phyloP scores from a whole-genome alignment of 73 alveolate species.

The Breviolum minutum region DNA sequence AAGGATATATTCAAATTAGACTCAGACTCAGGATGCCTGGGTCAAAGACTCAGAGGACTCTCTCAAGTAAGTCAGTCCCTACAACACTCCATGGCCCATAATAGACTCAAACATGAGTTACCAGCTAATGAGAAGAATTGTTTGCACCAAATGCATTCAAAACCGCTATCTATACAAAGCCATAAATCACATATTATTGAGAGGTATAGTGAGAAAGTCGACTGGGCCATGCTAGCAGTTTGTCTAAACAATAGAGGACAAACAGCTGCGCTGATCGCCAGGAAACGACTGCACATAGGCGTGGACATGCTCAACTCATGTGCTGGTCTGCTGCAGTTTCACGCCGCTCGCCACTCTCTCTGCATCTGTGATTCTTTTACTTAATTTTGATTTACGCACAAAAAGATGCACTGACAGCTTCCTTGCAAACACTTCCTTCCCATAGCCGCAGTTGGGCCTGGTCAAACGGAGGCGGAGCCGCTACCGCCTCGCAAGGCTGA shows the following conservation, averaged over 20 bases:
- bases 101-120: too few species aligned
- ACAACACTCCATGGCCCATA: too few species aligned
- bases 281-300: not conserved
- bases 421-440: not conserved
- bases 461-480: not conserved
- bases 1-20: too few species aligned
- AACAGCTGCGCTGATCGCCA: not conserved
- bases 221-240: not conserved
- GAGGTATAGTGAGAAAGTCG: too few species aligned
- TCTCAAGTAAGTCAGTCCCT: too few species aligned
- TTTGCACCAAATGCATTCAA: too few species aligned
- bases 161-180: too few species aligned
- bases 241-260: not conserved
- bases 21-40: too few species aligned
- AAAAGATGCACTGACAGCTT: not conserved
- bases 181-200: too few species aligned
- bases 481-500: not conserved
- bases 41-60: too few species aligned
- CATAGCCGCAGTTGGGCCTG: not conserved
- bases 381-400: not conserved
- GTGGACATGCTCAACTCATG: not conserved
- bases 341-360: not conserved
- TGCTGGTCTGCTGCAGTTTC: too few species aligned
- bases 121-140: too few species aligned
- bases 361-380: not conserved